A percentile compares a stretch with the other conserved stretches of the same genome.
These are phyloP conservation scores for Ophiocordyceps camponoti-saundersi DNA, from an alignment of 2,329 filamentous ascomycete genomes.

Conservation along the genomic window DNA sequence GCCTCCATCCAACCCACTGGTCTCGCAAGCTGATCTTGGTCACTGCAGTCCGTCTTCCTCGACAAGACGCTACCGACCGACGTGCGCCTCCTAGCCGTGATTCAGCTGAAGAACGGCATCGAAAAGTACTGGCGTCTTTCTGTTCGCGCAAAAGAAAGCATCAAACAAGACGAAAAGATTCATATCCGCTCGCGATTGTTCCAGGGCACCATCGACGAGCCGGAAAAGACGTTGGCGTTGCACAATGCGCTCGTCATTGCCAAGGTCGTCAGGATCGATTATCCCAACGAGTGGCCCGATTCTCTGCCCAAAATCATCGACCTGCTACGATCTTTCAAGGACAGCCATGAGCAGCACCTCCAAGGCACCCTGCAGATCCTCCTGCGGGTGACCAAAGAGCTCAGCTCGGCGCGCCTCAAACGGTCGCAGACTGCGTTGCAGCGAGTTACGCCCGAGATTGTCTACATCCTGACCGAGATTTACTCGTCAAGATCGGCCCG, in stretches of 20 bases:
- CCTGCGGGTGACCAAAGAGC: constrained; percentile 77
- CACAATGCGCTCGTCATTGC: constrained; percentile 80
- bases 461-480: constrained; percentile 62
- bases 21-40: neutral
- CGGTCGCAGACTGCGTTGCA: constrained; percentile 63
- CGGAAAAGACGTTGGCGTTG: constrained; percentile 56
- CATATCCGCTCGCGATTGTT: constrained; percentile 61
- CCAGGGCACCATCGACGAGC: constrained; percentile 61
- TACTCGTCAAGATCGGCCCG: constrained; percentile 56
- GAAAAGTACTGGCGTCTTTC: constrained; percentile 80
- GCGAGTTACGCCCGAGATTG: constrained; percentile 62
- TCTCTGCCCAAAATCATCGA: constrained; percentile 43
- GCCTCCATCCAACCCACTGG: neutral
- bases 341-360: constrained; percentile 47
- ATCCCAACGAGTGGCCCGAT: constrained; percentile 67
- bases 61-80: constrained; percentile 61
- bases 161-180: constrained; percentile 56
- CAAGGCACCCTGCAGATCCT: constrained; percentile 59
- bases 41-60: constrained; percentile 54
- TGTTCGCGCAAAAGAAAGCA: constrained; percentile 39
- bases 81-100: constrained; percentile 75
- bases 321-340: constrained; percentile 35
- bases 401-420: constrained; percentile 62
- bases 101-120: constrained; percentile 92
- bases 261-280: constrained; percentile 81